Base-by-base conservation (phyloP, 805 yeast genomes). In the Millerozyma acaciae region DNA sequence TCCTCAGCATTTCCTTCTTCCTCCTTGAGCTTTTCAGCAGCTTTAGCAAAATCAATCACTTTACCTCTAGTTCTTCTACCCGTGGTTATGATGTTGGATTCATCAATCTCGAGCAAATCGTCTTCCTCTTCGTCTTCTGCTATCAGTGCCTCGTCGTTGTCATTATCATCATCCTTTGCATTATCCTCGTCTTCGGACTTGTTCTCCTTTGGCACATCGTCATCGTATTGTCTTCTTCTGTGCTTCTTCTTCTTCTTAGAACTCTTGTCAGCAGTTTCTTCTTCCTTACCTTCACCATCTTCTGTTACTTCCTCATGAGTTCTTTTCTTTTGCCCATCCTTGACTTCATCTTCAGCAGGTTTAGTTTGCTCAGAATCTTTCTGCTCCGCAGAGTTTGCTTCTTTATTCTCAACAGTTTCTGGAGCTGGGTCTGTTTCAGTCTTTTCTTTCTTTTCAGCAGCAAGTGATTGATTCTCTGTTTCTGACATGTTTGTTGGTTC, bases 31-130 rank as follows among this genome's bases (percentile, higher is more conserved):
- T 84, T 75, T 45, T 76, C 83, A 14, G 87, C 84, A 10, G 94
- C 87, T 60, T 84, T 81, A 37, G 77, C 69, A 57, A 83, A 88
- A 60, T 88, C 96, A 47, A 89, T 82, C 13, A 81, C 83, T 51
- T 80, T 83, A 10, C 96, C 95, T 46, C 97, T 76, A 6, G 96
- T 88, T 68, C 96, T 84, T 61, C 95, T 73, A 9, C 94, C 93
- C 12, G 76, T 63, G n/a, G 82, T 71, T 44, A 87, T 87, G 54
- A 88, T 87, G 60, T 88, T 89, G 24, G 87, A 65, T 24, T 82
- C 69, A 51, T 85, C 95, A 45, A 88, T 84, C 59, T 83, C 95
- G 21, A 73, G 70, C 43, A 86, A 66, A 48, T 83, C 90, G 47
- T 84, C 95, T 16, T 78, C 88, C 14, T 70, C 78, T 21, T 70